phyloP scores from a whole-genome alignment of 495 filamentous ascomycete species.

The Neurospora sp. region DNA sequence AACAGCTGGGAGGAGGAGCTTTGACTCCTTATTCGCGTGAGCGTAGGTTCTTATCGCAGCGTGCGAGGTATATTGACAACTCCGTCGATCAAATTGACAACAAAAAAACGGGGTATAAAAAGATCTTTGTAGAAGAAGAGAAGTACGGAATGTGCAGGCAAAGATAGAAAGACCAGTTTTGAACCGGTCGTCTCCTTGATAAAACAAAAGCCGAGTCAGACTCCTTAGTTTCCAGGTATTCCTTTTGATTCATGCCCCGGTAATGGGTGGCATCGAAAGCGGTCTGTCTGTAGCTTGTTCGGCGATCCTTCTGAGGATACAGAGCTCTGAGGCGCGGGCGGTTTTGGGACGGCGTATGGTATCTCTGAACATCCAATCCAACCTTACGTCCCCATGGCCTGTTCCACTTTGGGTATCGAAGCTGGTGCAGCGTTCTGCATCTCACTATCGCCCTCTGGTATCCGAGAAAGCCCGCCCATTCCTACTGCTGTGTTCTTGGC shows the following conservation, averaged over 20 bases:
- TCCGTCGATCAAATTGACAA: slow-evolving; percentile 3
- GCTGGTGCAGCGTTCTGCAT: slow-evolving; percentile 23
- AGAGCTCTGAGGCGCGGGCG: not conserved
- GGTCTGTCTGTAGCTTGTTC: not conserved
- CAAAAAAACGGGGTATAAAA: slow-evolving; percentile 17
- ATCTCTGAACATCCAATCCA: not conserved
- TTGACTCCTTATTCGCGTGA: slow-evolving; percentile 24
- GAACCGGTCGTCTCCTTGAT: not conserved
- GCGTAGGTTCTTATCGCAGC: slow-evolving; percentile 27
- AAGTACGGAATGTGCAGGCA: slow-evolving; percentile 8
- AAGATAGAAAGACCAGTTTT: not conserved
- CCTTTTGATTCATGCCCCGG: not conserved
- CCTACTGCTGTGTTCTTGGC: slow-evolving; percentile 37
- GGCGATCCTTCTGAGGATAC: not conserved
- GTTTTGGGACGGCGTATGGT: not conserved
- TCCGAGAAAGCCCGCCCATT: slow-evolving; percentile 58
- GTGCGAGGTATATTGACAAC: slow-evolving; percentile 10
- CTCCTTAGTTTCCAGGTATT: not conserved
- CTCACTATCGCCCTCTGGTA: slow-evolving; percentile 51
- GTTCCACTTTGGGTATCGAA: slow-evolving; percentile 10
- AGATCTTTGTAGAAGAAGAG: slow-evolving; percentile 1
- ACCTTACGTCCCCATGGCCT: slow-evolving; percentile 10
- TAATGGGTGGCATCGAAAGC: not conserved
- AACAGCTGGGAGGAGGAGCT: not conserved
- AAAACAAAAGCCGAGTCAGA: not conserved